Base-by-base conservation (phyloP, 2,329 filamentous ascomycete species). In the Colletotrichum sp. region DNA sequence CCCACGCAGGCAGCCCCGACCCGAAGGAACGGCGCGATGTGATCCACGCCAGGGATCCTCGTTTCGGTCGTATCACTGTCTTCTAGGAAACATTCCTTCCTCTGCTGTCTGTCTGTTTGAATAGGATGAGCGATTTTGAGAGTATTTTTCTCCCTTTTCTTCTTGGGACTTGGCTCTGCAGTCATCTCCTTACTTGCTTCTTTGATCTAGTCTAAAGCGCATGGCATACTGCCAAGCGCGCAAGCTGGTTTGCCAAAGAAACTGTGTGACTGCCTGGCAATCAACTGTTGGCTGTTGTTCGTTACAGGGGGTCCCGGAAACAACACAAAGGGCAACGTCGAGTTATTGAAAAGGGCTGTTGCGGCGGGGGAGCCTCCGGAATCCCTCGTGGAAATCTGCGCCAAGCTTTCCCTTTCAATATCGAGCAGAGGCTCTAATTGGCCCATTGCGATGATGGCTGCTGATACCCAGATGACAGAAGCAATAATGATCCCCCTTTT, bases 351-450 rank as follows among this genome's bases (percentile, higher is more conserved):
- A 52, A 21, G 63, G 62, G 28, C 12, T 18, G n/a, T 26, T 36
- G 34, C 69, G 73, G 73, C 48, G 64, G 56, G 16, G 32, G 63
- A 75, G 56, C 69, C 30, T 75, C 69, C 73, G 73, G 21, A 36
- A 36, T 75, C 21, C 69, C 63, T 62, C 43, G 56, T 72, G 69
- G n/a, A 56, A 63, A 43, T 59, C 16, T 14, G 14, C 21, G 69
- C 73, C 69, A 72, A 75, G 63, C 58, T 55, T 68, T 73, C 12
- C 38, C 18, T 7, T 55, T 65, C 21, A 64, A 73, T 64, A 69
- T 61, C 38, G 16, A 14, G 12, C 12, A 4, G 2, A 8, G 4
- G 16, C 28, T 62, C 32, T 10, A 14, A 65, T 74, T 74, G 72
- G 72, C 26, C n/a, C n/a, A 14, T 28, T 38, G 28, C 21, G 21